A percentile compares a stretch with the other conserved stretches of the same genome.
Evolutionary conservation across 1,284 basidiomycete genomes (phyloP).

Genomic region (Pseudozyma hubeiensis): DNA sequence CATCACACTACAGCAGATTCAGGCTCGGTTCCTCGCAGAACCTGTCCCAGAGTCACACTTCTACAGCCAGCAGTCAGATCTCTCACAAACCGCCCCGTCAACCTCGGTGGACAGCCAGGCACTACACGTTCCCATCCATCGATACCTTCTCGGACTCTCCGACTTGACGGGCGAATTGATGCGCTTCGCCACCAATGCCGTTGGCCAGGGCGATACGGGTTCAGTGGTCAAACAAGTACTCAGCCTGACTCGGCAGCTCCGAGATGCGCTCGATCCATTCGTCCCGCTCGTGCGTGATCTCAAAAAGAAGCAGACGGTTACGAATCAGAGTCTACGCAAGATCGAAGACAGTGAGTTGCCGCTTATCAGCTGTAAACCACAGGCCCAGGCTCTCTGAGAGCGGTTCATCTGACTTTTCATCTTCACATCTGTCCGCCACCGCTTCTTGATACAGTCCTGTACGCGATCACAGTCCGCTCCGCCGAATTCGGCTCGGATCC

Average conservation of each 20-base stretch:
- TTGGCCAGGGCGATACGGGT: conserved; percentile 44
- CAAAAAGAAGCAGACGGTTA: conserved; percentile 87
- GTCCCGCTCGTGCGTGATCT: conserved; percentile 79
- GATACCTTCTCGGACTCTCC: conserved; percentile 90
- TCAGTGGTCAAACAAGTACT: conserved; percentile 49
- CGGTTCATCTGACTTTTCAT: not conserved
- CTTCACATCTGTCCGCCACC: not conserved
- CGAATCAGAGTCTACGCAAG: conserved; percentile 85
- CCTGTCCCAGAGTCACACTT: conserved; percentile 24
- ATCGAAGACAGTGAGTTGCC: conserved; percentile 84
- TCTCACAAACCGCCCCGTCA: not conserved
- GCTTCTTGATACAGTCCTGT: conserved; percentile 36
- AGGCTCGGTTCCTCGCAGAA: conserved; percentile 67
- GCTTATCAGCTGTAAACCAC: no score
- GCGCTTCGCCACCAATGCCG: conserved; percentile 79
- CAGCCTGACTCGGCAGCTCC: conserved; percentile 46
- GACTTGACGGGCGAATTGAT: conserved; percentile 98
- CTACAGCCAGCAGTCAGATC: conserved; percentile 6
- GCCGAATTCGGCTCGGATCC: conserved; percentile 53
- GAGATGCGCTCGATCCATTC: conserved; percentile 78
- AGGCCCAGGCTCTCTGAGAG: not conserved
- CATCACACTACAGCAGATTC: conserved; percentile 79
- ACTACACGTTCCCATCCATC: conserved; percentile 73
- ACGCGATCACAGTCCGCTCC: conserved; percentile 55
- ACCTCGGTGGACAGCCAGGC: not conserved